Evolutionary conservation across 1,284 basidiomycete genomes (phyloP), one percentile per base, ranked within the genome.

Genomic region (Hemileia vastatrix): DNA sequence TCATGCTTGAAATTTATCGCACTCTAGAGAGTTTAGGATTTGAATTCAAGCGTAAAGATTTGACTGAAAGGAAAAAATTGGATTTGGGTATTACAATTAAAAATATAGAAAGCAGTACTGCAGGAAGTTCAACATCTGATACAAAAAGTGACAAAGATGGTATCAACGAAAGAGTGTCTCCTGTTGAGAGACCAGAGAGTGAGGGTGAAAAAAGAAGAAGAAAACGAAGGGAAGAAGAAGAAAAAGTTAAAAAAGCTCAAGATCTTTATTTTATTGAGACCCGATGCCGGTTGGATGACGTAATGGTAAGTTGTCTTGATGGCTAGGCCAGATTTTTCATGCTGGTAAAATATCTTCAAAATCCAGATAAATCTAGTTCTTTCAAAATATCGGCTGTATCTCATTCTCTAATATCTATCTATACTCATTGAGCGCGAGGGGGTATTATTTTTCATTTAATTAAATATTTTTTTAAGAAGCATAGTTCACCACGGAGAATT

Each of bases 1-100:
- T 98, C 49, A 96, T 98, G 93, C 80, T 96, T 23, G 94, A 97
- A 80, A 95, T 98, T 63, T 98, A 98, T 78, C 81, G 90, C 66
- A 95, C 93, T 57, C 78, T 98, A 62, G 87, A 88, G 77, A 80
- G 85, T 61, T 80, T 98, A n/a, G 90, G 88, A 18, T 96, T 98
- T 90, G 91, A 98, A 77, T 98, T 94, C 93, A 77, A 78, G 49
- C 71, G 72, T 31, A 77, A 76, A 65, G 78, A 79, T 61, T 77
- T 78, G 31, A 79, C 78, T 73, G 66, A 68, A 69, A 62, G 19
- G 72, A 72, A 21, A 65, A 73, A 55, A 67, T n/a, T n/a, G n/a
- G n/a, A n/a, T n/a, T n/a, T n/a, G n/a, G n/a, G n/a, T n/a, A n/a
- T n/a, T n/a, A n/a, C 18, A 54, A 13, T 21, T 18, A 18, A 23